Base-by-base conservation (phyloP, 2,329 filamentous ascomycete genomes). In the Botrytis byssoidea region DNA sequence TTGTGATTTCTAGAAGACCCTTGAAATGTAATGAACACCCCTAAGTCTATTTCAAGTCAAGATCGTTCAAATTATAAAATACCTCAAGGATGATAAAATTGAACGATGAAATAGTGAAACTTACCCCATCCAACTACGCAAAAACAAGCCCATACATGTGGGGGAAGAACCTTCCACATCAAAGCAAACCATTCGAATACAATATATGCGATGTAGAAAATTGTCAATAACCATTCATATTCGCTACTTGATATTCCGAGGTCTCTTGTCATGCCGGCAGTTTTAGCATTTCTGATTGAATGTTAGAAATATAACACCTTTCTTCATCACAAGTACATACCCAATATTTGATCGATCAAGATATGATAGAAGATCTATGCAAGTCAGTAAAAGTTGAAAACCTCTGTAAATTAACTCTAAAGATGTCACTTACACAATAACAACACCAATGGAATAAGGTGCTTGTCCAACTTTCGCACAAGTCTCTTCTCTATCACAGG, bases 401-500 rank as follows among this genome's bases (percentile, higher is more conserved):
- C 9, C 10, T 40, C 55, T 25, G 29, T 18, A 5, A 14, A 7
- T 20, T 14, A 12, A 42, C 2, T 48, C 44, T 5, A 1, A 20
- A 20, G 9, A 44, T 18, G 10, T 51, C 42, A 20, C 51, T 60
- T 61, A 77, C 77, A 78, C 48, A 78, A 74, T 16, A 61, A 42
- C 59, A 77, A 72, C 29, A 78, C 77, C 22, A 77, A 71, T n/a
- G 76, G 76, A n/a, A 91, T 87, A 37, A 92, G 83, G 73, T 84
- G 84, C 68, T 84, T 84, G 80, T 92, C 90, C 75, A 92, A 84
- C 80, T 87, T 90, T 78, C 82, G 85, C 57, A 89, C 81, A 16
- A 91, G 84, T 55, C 81, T 80, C 44, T 80, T 82, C 78, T 90
- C 89, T 78, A 75, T 70, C 37, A 37, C 74, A 2, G 72, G 29